phyloP scores from a whole-genome alignment of 352 stramenopile genomes.

The Thraustochytrium striatum region DNA sequence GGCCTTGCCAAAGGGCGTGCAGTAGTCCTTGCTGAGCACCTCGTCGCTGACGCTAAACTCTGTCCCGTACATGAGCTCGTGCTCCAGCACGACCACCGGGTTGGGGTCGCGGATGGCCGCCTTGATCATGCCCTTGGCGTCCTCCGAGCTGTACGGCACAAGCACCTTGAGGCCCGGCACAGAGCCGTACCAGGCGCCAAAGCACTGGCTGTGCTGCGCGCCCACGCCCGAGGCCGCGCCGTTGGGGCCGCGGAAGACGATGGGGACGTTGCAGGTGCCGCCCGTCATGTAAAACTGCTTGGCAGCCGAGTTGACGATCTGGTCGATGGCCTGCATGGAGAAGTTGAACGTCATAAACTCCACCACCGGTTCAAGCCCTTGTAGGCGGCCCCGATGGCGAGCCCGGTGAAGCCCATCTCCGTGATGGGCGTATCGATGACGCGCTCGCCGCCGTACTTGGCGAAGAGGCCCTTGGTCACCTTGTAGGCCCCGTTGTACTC shows the following conservation, averaged over 20 bases:
- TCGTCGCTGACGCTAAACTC: constrained; percentile 96
- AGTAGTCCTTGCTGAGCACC: constrained; percentile 92
- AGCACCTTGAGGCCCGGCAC: constrained; percentile 97
- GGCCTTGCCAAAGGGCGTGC: constrained; percentile 96
- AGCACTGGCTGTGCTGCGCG: constrained; percentile 99
- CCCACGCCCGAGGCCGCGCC: constrained; percentile 91
- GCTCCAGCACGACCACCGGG: constrained; percentile 97
- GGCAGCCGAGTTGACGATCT: constrained; percentile 98
- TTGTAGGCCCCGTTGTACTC: constrained; percentile 99
- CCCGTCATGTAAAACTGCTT: constrained; percentile 99
- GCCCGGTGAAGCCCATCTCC: constrained; percentile 87
- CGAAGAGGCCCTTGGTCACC: constrained; percentile 91
- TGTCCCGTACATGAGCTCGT: constrained; percentile 97
- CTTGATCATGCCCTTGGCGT: constrained; percentile 97
- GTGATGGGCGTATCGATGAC: constrained; percentile 99
- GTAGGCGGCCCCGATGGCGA: constrained; percentile 90
- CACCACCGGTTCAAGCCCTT: constrained; percentile 95
- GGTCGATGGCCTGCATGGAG: constrained; percentile 98
- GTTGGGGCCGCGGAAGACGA: constrained; percentile 99
- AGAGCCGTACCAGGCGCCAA: constrained; percentile 95
- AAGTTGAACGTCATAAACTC: constrained; percentile 99
- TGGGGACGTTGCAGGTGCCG: constrained; percentile 93
- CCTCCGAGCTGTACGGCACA: constrained; percentile 90
- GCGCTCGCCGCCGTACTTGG: constrained; percentile 98
- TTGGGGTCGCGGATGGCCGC: constrained; percentile 98